phyloP scores from a whole-genome alignment of 1,284 basidiomycete genomes.

The Trichosporon coremiiforme region DNA sequence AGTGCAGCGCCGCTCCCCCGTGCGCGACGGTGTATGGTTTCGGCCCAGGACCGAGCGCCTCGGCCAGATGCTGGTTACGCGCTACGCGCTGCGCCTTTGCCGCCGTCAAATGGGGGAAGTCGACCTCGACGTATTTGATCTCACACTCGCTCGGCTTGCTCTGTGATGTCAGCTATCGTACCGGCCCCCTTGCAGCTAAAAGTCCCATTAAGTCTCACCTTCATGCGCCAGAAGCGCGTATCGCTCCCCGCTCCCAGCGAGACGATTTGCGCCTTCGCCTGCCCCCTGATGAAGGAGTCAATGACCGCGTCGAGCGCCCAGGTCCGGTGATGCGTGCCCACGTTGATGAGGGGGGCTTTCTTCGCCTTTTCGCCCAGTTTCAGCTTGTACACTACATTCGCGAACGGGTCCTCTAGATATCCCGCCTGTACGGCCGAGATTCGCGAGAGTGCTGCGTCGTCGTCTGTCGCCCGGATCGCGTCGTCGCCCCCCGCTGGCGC shows the following conservation, averaged over 20 bases:
- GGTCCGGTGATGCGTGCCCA: constrained; percentile 87
- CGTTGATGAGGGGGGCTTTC: constrained; percentile 81
- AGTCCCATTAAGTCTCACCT: constrained; percentile 63
- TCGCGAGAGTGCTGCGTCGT: constrained; percentile 63
- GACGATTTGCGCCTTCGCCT: constrained; percentile 69
- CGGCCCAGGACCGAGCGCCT: constrained; percentile 20
- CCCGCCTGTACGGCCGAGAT: constrained; percentile 69
- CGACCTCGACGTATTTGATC: constrained; percentile 77
- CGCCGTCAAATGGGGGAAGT: constrained; percentile 80
- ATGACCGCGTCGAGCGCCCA: constrained; percentile 78
- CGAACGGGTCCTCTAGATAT: constrained; percentile 75
- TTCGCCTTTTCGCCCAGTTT: constrained; percentile 27
- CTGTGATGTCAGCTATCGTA: background rate
- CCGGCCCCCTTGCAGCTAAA: background rate
- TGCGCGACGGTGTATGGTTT: constrained; percentile 50
- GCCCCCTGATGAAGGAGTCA: constrained; percentile 64
- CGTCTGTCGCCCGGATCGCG: constrained; percentile 70
- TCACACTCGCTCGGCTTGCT: constrained; percentile 10
- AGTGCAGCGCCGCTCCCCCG: constrained; percentile 70
- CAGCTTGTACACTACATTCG: constrained; percentile 62
- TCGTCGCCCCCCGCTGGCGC: constrained; percentile 56
- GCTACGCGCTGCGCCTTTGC: constrained; percentile 81
- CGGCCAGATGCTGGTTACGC: constrained; percentile 66
- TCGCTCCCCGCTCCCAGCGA: constrained; percentile 91
- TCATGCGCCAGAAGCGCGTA: constrained; percentile 86